Percentiles rank a stretch among this genome's conserved stretches.
phyloP scores from a whole-genome alignment of 2,329 filamentous ascomycete genomes.

The Torrubiella hemipterigena region DNA sequence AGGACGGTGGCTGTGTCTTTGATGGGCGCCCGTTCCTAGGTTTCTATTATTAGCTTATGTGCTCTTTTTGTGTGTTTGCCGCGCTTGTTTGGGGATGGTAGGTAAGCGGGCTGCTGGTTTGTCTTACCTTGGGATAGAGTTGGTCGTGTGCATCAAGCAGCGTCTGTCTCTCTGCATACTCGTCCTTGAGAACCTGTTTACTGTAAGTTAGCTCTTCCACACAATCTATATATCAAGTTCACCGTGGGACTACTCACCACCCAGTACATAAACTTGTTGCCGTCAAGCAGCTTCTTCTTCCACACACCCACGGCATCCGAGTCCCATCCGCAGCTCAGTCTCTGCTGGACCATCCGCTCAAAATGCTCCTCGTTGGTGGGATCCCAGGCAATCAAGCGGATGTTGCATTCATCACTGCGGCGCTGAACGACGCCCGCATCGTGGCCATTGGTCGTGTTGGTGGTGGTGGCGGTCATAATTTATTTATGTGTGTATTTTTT shows the following conservation, averaged over 20 bases:
- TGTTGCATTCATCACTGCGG: slow-evolving; percentile 7
- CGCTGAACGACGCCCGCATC: not conserved
- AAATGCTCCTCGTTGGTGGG: slow-evolving; percentile 23
- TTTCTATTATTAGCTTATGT: slow-evolving; percentile 6
- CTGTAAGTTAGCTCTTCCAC: not conserved
- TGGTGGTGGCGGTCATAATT: too few species aligned
- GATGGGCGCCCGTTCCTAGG: slow-evolving; percentile 19
- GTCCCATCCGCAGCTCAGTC: slow-evolving; percentile 33
- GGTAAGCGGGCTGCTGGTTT: not conserved
- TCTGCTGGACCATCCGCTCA: slow-evolving; percentile 27
- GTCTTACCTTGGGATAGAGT: slow-evolving; percentile 16
- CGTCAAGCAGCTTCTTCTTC: slow-evolving; percentile 19
- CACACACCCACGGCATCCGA: slow-evolving; percentile 22
- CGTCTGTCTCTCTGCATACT: slow-evolving; percentile 14
- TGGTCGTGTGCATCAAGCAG: slow-evolving; percentile 18
- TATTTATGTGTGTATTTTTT: too few species aligned
- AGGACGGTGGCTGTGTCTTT: slow-evolving; percentile 20
- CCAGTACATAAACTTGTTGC: slow-evolving; percentile 27
- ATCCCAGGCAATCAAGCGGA: slow-evolving; percentile 32
- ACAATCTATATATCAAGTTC: not conserved
- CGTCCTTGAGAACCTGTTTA: slow-evolving; percentile 17
- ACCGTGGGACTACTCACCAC: slow-evolving; percentile 18
- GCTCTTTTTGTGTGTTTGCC: not conserved
- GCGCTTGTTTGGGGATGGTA: not conserved
- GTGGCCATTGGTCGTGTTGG: not conserved